Evolutionary conservation across 2,329 filamentous ascomycete species (phyloP).

Genomic region (Claviceps fusiformis): DNA sequence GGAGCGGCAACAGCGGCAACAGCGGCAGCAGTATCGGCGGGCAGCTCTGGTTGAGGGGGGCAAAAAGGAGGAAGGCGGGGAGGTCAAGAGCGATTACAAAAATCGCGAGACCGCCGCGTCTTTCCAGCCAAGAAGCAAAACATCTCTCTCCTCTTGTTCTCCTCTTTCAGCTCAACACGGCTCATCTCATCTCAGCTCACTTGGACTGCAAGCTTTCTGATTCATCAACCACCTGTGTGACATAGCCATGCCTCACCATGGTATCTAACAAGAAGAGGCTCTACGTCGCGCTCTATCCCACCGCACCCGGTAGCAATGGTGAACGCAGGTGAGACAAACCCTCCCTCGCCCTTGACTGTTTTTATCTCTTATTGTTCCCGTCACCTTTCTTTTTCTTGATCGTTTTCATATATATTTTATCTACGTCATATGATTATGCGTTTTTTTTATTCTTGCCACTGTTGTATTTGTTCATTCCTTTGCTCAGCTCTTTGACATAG

Average conservation of each 20-base stretch:
- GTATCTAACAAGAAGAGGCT: constrained; percentile 16
- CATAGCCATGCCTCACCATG: constrained; percentile 2
- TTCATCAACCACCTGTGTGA: background rate
- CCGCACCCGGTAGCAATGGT: constrained; percentile 11
- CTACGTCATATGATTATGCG: too few relatives aligned
- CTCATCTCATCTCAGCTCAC: too few relatives aligned
- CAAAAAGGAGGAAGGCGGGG: too few relatives aligned
- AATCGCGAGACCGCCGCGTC: too few relatives aligned
- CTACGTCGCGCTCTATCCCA: constrained; percentile 19
- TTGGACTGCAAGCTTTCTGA: too few relatives aligned
- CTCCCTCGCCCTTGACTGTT: background rate
- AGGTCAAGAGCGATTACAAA: too few relatives aligned
- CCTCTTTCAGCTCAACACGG: too few relatives aligned
- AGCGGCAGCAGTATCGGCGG: too few relatives aligned
- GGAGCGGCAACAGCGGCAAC: too few relatives aligned
- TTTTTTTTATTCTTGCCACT: background rate
- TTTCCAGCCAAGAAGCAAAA: too few relatives aligned
- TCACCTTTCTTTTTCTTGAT: background rate
- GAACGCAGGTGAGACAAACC: constrained; percentile 12
- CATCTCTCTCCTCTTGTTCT: too few relatives aligned
- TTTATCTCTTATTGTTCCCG: background rate
- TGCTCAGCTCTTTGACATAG: constrained; percentile 4
- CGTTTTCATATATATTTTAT: background rate
- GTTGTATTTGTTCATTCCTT: background rate
- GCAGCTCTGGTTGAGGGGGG: too few relatives aligned